Conservation (phyloP, 306 rosid genomes). For the Trifolium pratense region DNA sequence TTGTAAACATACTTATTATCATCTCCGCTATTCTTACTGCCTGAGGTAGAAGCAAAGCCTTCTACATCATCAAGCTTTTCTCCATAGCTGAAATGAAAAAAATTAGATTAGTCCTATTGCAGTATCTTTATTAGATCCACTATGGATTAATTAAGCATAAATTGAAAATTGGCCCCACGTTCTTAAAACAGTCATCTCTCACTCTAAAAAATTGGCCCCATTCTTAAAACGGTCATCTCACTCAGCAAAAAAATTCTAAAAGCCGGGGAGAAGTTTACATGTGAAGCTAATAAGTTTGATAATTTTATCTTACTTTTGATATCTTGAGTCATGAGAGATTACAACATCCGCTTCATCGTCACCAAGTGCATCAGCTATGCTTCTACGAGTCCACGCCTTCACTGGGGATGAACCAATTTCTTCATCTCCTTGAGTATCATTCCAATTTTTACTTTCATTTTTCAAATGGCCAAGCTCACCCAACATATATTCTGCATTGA, state of each 20-base stretch:
- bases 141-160: conserved; percentile 29
- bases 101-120: background rate
- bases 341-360: conserved; percentile 95
- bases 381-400: conserved; percentile 60
- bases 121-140: conserved; percentile 6
- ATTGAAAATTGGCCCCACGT: conserved; percentile 23
- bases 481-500: conserved; percentile 83
- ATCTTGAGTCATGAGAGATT: conserved; percentile 63
- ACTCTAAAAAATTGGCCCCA: background rate
- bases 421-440: conserved; percentile 47
- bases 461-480: conserved; percentile 75
- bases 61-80: conserved; percentile 47
- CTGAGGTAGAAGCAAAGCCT: conserved; percentile 52
- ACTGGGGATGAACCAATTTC: conserved; percentile 58
- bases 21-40: conserved; percentile 43
- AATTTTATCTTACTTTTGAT: conserved; percentile 59
- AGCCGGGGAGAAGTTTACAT: conserved; percentile 26
- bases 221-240: conserved; percentile 25
- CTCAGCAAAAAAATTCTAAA: background rate
- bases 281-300: conserved; percentile 33
- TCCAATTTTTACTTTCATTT: conserved; percentile 63
- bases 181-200: conserved; percentile 28
- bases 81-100: conserved; percentile 38
- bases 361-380: conserved; percentile 96
- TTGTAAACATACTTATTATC: conserved; percentile 47